Evolutionary conservation across 257 asterid genomes (phyloP).

Genomic region (Solanum rostratum): DNA sequence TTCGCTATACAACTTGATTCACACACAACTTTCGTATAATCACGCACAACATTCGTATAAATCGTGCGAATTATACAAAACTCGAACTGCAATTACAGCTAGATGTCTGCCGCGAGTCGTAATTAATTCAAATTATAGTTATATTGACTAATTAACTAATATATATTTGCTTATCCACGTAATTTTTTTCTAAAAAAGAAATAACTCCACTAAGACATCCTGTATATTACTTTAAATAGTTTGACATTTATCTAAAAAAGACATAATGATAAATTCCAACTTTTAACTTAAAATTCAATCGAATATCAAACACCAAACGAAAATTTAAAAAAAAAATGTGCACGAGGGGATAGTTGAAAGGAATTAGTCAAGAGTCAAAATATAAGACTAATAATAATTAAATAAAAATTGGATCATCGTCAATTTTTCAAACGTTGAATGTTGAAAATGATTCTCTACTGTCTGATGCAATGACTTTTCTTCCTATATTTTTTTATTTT

Average conservation of each 20-base stretch:
- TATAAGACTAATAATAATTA: not conserved
- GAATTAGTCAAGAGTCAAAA: not conserved
- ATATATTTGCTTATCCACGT: too few species aligned
- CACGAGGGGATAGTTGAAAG: not conserved
- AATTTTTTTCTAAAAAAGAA: too few species aligned
- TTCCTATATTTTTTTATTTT: not conserved
- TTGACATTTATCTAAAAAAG: not conserved
- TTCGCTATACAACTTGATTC: too few species aligned
- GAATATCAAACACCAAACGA: too few species aligned
- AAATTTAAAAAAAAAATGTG: not conserved
- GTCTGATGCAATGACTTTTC: not conserved
- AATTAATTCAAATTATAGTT: too few species aligned
- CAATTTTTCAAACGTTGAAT: constrained; percentile 1
- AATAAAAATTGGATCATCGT: not conserved
- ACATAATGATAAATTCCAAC: not conserved
- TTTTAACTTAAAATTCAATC: not conserved
- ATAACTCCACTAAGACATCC: not conserved
- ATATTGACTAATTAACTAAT: too few species aligned
- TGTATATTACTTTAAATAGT: not conserved
- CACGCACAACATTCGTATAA: too few species aligned
- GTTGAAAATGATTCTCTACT: not conserved
- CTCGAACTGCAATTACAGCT: too few species aligned
- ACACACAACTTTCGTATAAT: too few species aligned
- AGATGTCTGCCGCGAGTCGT: too few species aligned
- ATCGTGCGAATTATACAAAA: too few species aligned